Conservation (phyloP, 73 alveolate species). For the Paramecium sonneborni region DNA sequence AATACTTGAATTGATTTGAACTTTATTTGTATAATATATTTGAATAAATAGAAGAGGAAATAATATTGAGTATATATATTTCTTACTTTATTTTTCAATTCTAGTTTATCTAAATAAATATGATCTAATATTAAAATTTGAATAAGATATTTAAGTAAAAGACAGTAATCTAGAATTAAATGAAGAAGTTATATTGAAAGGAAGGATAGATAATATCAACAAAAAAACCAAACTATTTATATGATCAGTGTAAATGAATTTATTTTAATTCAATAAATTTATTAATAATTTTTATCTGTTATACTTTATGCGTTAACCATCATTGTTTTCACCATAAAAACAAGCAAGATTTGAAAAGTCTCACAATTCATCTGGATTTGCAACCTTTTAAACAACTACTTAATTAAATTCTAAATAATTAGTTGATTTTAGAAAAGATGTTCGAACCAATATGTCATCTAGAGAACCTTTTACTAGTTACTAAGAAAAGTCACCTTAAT, state of each 20-base stretch:
- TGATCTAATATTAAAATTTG: no score
- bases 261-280: not conserved
- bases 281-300: slow-evolving; percentile 19
- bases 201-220: slow-evolving; percentile 77
- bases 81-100: slow-evolving; percentile 70
- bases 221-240: not conserved
- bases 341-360: slow-evolving; percentile 20
- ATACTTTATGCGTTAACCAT: slow-evolving; percentile 5
- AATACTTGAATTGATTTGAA: slow-evolving; percentile 77
- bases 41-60: slow-evolving; percentile 84
- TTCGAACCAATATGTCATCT: not conserved
- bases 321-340: not conserved
- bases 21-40: slow-evolving; percentile 83
- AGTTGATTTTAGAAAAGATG: slow-evolving; percentile 27
- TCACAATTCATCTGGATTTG: not conserved
- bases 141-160: no score
- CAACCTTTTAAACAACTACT: not conserved
- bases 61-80: slow-evolving; percentile 81
- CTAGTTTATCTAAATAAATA: slow-evolving; percentile 82
- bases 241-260: not conserved
- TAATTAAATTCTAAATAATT: not conserved
- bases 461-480: slow-evolving; percentile 20
- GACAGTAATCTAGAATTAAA: no score
- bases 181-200: slow-evolving; percentile 68
- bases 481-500: not conserved